Base-by-base conservation (phyloP, 1,284 basidiomycete genomes). In the Malassezia dermatis region DNA sequence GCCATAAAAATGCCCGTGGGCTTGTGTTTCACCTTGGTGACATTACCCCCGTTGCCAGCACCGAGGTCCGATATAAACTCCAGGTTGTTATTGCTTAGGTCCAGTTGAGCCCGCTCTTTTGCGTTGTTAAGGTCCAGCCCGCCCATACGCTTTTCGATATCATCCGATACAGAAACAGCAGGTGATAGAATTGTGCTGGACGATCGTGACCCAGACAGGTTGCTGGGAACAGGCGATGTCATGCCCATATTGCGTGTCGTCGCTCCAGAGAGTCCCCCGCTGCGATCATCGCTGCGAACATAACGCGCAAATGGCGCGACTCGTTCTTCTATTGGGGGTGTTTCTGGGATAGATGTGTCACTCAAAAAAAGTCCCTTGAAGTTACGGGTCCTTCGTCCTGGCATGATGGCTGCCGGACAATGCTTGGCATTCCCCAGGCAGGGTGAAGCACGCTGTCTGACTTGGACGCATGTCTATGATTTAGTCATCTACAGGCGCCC, bases 21-120 rank as follows among this genome's bases (percentile, higher is more conserved):
- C 31, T 66, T 60, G 53, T 73, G 71, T 31, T 66, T 48, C 52
- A 68, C 91, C 77, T 88, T 89, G 75, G 87, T 88, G 52, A 98
- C 94, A 48, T 90, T 95, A 37, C 94, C 93, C 0, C 93, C 90
- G 71, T 96, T 96, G n/a, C 93, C 93, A 61, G 89, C 85, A 0
- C 93, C 93, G 3, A 98, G 81, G 75, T 98, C 93, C 26, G 82
- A 80, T 28, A 96, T 75, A 59, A 89, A 84, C 75, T 84, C 63
- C 26, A 78, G 62, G 49, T 78, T 76, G 51, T 76, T 75, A 42
- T 69, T 73, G 42, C 75, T 63, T 32, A 78, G 53, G 46, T 77
- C 77, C 21, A 77, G 63, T 63, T 75, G 54, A 26, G 72, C 44
- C 46, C 68, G 68, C 55, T 62, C 61, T 54, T 65, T 60, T 50